Base-by-base conservation (phyloP, 495 filamentous ascomycete genomes). In the Articulospora tetracladia region DNA sequence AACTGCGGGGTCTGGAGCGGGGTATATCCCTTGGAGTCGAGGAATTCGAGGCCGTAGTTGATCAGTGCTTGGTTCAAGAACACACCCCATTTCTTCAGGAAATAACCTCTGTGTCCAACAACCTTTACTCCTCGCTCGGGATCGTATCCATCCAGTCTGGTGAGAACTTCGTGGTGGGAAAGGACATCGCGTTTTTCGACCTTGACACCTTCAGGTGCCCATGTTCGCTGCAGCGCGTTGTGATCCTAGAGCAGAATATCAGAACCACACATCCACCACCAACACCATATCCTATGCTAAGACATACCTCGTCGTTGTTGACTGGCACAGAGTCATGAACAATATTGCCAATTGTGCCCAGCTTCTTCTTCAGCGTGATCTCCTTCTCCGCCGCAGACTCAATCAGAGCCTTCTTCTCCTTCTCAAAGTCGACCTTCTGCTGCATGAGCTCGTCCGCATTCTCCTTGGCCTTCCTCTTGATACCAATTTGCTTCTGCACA, bases 401-500 rank as follows among this genome's bases (percentile, higher is more conserved):
- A 66, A 93, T 84, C 23, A 92, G 79, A 10, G 80, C 80, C 74
- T 90, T 90, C 74, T 94, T 95, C 68, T 87, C 78, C 68, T 88
- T 86, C 70, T 93, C 87, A 24, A 98, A 75, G 0, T 81, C 80
- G 28, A 77, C 78, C 72, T 96, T 98, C 66, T 92, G 77, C 65
- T 81, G 72, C 66, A 98, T 72, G 62, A 96, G 73, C 15, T 87
- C 85, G 62, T 78, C 82, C 17, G 89, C 88, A 72, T 92, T 85
- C 74, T 96, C 92, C 73, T 95, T 96, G 49, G 87, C 89, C 87
- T 96, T 98, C 77, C 96, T 97, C 80, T 93, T 96, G 61, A 80
- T 78, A 19, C 89, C 92, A 68, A 98, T 96, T 69, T 92, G 82
- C 74, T 95, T 97, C 69, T 94, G 90, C 19, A 90, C 79, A 12